Base-by-base conservation (phyloP, 768 basidiomycete genomes). In the Pholiota conissans region DNA sequence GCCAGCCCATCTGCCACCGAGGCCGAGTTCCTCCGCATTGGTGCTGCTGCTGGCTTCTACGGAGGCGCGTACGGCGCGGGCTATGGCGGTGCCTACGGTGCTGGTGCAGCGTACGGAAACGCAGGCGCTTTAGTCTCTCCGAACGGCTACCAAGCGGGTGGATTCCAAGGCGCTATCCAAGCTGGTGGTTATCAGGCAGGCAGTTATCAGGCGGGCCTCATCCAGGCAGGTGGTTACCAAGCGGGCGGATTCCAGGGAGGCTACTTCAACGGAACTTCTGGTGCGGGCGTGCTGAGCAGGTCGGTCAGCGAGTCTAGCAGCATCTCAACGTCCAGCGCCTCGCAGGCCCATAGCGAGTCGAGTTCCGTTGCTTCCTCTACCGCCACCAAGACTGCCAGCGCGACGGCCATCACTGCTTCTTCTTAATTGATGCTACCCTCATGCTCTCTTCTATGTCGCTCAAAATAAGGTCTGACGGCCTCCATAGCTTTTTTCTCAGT, bases 1-100 rank as follows among this genome's bases (percentile, higher is more conserved):
- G 63, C 63, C 20, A 60, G 58, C 49, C 55, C 63, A 5, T 64
- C 63, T 16, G 58, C 61, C 14, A 64, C 63, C n/a, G 63, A 51
- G 18, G 30, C 63, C 8, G 63, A 64, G 49, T 48, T 49, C 48
- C 58, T 64, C 34, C 63, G 42, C 47, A 56, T 56, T 14, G 55
- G 55, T 29, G 55, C 55, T 2, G 34, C 47, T 42, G 47, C 27
- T n/a, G 55, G 55, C 22, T 24, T 56, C 20, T 56, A 26, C 39
- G 24, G 30, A 27, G 53, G 49, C 6, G 54, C 29, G n/a, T 60
- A 52, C 30, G 50, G 47, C 3, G 52, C 48, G 18, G 58, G 49
- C 8, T 49, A 54, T 14, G 27, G 45, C 30, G 22, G 24, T 30
- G 49, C 26, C 18, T 18, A 56, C 18, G 42, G 46, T 16, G 48